Evolutionary conservation across 2,329 filamentous ascomycete genomes (phyloP).

Genomic region (Colletotrichum costaricense): DNA sequence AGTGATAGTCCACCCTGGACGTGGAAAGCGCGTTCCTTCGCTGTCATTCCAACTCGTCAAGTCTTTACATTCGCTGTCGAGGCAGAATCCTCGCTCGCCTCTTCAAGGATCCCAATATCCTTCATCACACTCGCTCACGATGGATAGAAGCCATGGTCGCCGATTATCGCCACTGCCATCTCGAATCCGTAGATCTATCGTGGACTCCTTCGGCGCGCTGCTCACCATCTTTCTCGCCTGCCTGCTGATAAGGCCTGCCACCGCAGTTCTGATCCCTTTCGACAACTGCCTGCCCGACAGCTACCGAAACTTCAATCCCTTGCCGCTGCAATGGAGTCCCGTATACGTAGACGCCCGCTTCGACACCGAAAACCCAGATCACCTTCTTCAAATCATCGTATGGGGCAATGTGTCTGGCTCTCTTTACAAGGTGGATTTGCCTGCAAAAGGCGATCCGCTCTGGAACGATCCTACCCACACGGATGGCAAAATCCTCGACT

Average conservation of each 20-base stretch:
- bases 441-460: constrained; percentile 65
- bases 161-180: not conserved
- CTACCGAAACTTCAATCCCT: constrained; percentile 57
- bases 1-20: constrained; percentile 9
- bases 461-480: constrained; percentile 72
- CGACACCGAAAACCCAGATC: constrained; percentile 67
- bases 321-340: constrained; percentile 81
- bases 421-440: constrained; percentile 66
- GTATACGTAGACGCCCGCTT: constrained; percentile 80
- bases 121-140: constrained; percentile 7
- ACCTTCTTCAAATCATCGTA: constrained; percentile 80
- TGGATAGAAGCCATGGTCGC: constrained; percentile 7
- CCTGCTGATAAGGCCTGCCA: constrained; percentile 54
- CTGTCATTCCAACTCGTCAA: constrained; percentile 33
- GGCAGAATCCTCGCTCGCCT: constrained; percentile 20
- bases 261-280: constrained; percentile 79
- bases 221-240: constrained; percentile 53
- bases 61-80: constrained; percentile 25
- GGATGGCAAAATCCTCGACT: constrained; percentile 80
- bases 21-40: constrained; percentile 33
- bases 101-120: not conserved
- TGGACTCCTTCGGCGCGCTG: constrained; percentile 38
- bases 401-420: constrained; percentile 93
- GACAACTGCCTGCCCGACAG: constrained; percentile 82
- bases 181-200: not conserved